Conservation (phyloP, 2,329 filamentous ascomycete species). For the Monosporascus sp. region DNA sequence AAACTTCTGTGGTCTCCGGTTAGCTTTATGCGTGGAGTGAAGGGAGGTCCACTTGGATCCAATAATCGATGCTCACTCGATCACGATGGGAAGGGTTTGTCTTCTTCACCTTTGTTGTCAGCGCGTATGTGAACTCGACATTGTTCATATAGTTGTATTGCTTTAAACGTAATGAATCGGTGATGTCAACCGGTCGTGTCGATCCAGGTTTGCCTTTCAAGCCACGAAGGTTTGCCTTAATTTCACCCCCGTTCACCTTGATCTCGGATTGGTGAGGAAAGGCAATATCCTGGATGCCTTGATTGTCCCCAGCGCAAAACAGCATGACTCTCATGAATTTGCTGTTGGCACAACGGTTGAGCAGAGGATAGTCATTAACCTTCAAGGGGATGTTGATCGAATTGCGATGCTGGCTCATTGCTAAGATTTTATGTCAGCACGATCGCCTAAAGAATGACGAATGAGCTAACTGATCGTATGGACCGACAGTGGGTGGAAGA, state of each 20-base stretch:
- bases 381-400: constrained; percentile 41
- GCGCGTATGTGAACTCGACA: constrained; percentile 82
- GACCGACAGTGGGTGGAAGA: neutral
- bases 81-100: constrained; percentile 14
- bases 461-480: neutral
- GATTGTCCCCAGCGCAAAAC: constrained; percentile 68
- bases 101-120: constrained; percentile 73
- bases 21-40: constrained; percentile 7
- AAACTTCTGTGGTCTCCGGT: constrained; percentile 53
- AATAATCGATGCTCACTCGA: constrained; percentile 22
- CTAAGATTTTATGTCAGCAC: constrained; percentile 30
- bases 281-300: constrained; percentile 66
- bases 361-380: constrained; percentile 45
- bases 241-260: constrained; percentile 79
- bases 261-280: constrained; percentile 93
- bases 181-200: constrained; percentile 90
- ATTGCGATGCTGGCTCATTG: constrained; percentile 49
- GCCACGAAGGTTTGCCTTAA: constrained; percentile 90
- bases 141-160: constrained; percentile 66
- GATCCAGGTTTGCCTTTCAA: constrained; percentile 95
- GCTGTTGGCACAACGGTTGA: constrained; percentile 54
- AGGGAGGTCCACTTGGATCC: constrained; percentile 12
- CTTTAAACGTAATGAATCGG: constrained; percentile 64
- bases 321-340: constrained; percentile 69
- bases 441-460: neutral